phyloP scores from a whole-genome alignment of 1,284 basidiomycete genomes.

The Xerocomus amazonicus region DNA sequence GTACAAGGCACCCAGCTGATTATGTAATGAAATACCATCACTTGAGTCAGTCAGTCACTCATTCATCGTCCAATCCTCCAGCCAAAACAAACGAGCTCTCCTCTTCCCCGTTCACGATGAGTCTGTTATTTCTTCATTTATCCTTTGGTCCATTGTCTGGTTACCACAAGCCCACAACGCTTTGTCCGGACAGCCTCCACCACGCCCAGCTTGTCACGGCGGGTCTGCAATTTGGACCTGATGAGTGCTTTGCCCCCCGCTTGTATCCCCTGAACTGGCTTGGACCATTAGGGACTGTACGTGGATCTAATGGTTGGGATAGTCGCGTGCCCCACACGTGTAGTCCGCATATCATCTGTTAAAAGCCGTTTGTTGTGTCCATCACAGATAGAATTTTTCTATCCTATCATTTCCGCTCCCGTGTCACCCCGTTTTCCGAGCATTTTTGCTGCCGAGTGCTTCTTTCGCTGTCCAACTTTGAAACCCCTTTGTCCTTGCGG shows the following conservation, averaged over 20 bases:
- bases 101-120: neutral
- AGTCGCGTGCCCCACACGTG: constrained; percentile 35
- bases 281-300: constrained; percentile 8
- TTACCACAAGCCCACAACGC: neutral
- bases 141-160: neutral
- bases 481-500: neutral
- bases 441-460: neutral
- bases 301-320: constrained; percentile 22
- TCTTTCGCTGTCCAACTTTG: neutral
- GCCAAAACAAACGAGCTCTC: too few relatives aligned
- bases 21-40: too few relatives aligned
- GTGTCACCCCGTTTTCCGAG: neutral
- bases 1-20: neutral
- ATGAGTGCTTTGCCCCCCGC: constrained; percentile 14
- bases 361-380: constrained; percentile 22
- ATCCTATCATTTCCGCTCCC: constrained; percentile 4
- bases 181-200: constrained; percentile 8
- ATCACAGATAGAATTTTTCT: constrained; percentile 10
- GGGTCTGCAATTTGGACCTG: constrained; percentile 1
- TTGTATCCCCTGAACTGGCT: constrained; percentile 8
- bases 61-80: neutral
- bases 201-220: neutral
- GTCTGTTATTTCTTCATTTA: neutral
- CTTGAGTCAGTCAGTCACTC: too few relatives aligned
- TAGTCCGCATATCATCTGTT: constrained; percentile 30